Evolutionary conservation across 2,329 filamentous ascomycete species (phyloP).

Genomic region (Fusarium sp.): DNA sequence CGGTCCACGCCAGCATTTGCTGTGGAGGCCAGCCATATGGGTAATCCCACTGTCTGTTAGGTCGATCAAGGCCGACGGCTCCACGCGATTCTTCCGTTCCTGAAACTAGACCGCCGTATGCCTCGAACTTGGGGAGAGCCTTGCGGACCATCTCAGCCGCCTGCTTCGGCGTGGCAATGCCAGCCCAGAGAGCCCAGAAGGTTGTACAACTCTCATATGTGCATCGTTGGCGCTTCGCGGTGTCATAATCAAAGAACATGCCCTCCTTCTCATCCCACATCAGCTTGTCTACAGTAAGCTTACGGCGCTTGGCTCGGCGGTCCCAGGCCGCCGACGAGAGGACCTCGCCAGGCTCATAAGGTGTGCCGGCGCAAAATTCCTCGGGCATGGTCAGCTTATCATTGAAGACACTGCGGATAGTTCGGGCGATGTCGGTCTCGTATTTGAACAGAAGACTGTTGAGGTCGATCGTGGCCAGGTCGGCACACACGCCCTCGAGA

Average conservation of each 20-base stretch:
- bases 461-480: conserved; percentile 92
- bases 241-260: conserved; percentile 99
- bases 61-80: conserved; percentile 79
- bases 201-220: conserved; percentile 93
- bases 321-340: conserved; percentile 93
- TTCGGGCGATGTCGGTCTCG: conserved; percentile 90
- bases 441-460: conserved; percentile 98
- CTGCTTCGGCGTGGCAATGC: conserved; percentile 85
- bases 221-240: conserved; percentile 80
- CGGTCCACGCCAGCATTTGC: conserved; percentile 98
- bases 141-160: conserved; percentile 84
- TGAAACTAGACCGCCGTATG: conserved; percentile 85
- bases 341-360: conserved; percentile 72
- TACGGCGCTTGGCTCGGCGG: conserved; percentile 84
- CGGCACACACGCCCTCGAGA: conserved; percentile 85
- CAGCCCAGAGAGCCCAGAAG: conserved; percentile 98
- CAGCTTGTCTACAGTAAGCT: conserved; percentile 89
- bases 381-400: conserved; percentile 85
- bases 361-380: conserved; percentile 79
- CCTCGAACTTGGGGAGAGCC: conserved; percentile 89
- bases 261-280: conserved; percentile 92
- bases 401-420: conserved; percentile 84
- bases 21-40: conserved; percentile 99
- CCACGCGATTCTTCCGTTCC: conserved; percentile 92
- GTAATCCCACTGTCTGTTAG: conserved; percentile 98